phyloP scores from a whole-genome alignment of 2,329 filamentous ascomycete genomes.

The Fusarium sp. region DNA sequence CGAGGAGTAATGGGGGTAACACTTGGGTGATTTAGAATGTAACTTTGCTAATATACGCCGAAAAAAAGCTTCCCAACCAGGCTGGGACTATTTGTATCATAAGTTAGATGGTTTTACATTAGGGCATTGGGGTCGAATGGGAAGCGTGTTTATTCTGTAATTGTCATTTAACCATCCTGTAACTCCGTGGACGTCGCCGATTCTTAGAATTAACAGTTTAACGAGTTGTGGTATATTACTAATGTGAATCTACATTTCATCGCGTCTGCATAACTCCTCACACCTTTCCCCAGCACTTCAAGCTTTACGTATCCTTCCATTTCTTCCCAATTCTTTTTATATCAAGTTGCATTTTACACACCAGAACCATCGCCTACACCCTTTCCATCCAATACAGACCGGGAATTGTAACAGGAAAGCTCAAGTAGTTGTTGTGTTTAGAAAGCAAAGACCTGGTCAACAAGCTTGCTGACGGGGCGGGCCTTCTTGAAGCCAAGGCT shows the following conservation, averaged over 20 bases:
- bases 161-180: background rate
- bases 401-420: background rate
- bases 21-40: conserved; percentile 31
- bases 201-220: conserved; percentile 6
- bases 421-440: conserved; percentile 45
- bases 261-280: conserved; percentile 6
- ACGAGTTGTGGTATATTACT: conserved; percentile 14
- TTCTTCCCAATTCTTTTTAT: conserved; percentile 25
- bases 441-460: conserved; percentile 98
- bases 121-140: conserved; percentile 30
- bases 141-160: conserved; percentile 40
- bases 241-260: conserved; percentile 28
- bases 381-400: conserved; percentile 6
- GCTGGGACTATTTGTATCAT: conserved; percentile 34
- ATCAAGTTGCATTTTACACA: conserved; percentile 22
- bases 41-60: conserved; percentile 26
- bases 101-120: conserved; percentile 39
- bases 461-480: conserved; percentile 94
- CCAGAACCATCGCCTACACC: conserved; percentile 1
- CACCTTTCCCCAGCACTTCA: conserved; percentile 2
- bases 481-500: conserved; percentile 92
- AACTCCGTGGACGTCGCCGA: background rate
- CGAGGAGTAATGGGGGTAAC: conserved; percentile 40
- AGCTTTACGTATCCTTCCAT: conserved; percentile 14
- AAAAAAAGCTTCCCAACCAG: conserved; percentile 15